Evolutionary conservation across 2,329 filamentous ascomycete species (phyloP).

Genomic region (Fusarium verrucosum): DNA sequence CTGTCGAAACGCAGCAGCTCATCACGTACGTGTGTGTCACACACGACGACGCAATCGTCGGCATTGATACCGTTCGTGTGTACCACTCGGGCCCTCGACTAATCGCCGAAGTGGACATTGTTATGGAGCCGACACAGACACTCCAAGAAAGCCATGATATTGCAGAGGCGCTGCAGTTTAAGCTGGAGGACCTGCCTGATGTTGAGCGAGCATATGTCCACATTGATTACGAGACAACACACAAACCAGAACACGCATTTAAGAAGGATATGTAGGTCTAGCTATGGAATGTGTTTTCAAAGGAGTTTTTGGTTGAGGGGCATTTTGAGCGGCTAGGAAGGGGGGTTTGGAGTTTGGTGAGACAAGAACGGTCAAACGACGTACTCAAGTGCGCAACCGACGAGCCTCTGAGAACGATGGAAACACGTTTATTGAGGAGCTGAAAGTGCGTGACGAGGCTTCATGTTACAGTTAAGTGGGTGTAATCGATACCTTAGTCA

Average conservation of each 20-base stretch:
- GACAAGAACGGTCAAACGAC: constrained; percentile 20
- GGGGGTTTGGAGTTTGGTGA: constrained; percentile 1
- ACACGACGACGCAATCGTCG: constrained; percentile 80
- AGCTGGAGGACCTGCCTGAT: constrained; percentile 90
- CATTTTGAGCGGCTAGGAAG: constrained; percentile 14
- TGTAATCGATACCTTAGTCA: constrained; percentile 14
- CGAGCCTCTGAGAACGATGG: constrained; percentile 1
- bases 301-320: neutral
- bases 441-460: neutral
- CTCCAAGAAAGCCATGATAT: constrained; percentile 88
- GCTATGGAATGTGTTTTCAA: constrained; percentile 11
- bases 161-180: constrained; percentile 92
- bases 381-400: constrained; percentile 5
- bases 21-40: constrained; percentile 94
- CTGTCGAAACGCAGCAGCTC: constrained; percentile 86
- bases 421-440: neutral
- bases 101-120: constrained; percentile 95
- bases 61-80: constrained; percentile 93
- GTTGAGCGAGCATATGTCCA: constrained; percentile 96
- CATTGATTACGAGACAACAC: constrained; percentile 95
- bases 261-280: constrained; percentile 66
- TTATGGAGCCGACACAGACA: constrained; percentile 81
- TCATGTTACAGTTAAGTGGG: too few relatives aligned
- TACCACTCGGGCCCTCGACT: constrained; percentile 90
- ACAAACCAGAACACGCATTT: constrained; percentile 82